phyloP scores from a whole-genome alignment of 2,329 filamentous ascomycete species.

The Alternaria sp. region DNA sequence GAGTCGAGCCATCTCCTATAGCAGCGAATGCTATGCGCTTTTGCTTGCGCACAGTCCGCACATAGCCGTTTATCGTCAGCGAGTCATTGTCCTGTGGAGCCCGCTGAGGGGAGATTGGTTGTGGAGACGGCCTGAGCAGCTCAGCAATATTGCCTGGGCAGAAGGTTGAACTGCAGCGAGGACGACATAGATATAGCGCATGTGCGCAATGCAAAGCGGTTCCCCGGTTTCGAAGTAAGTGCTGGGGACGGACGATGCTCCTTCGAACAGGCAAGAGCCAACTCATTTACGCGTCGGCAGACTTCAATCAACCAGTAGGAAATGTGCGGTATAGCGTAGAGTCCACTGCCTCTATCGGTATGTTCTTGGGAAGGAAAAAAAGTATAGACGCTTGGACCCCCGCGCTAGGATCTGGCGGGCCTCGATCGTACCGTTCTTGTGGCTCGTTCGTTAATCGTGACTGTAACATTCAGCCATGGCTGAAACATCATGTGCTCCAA shows the following conservation, averaged over 20 bases:
- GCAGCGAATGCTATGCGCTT: constrained; percentile 84
- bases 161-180: constrained; percentile 44
- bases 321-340: constrained; percentile 27
- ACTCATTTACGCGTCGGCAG: constrained; percentile 43
- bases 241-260: constrained; percentile 34
- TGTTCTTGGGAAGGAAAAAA: constrained; percentile 27
- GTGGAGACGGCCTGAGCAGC: constrained; percentile 64
- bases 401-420: constrained; percentile 17
- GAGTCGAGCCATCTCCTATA: constrained; percentile 85
- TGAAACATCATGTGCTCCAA: constrained; percentile 29
- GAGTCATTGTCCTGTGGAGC: constrained; percentile 47
- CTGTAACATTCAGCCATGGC: constrained; percentile 20
- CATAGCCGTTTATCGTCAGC: constrained; percentile 73
- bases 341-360: constrained; percentile 24
- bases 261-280: constrained; percentile 34
- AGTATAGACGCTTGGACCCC: constrained; percentile 22
- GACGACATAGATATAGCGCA: constrained; percentile 30
- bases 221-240: constrained; percentile 27
- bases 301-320: constrained; percentile 28
- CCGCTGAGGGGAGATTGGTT: constrained; percentile 55
- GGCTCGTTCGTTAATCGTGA: constrained; percentile 25
- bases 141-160: constrained; percentile 50
- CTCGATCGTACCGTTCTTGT: constrained; percentile 19
- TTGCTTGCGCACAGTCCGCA: constrained; percentile 85
- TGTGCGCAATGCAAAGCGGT: constrained; percentile 27